Percentiles rank a stretch among this genome's conserved stretches.
Conservation (phyloP, 352 stramenopile genomes). For the Phytophthora constricta region DNA sequence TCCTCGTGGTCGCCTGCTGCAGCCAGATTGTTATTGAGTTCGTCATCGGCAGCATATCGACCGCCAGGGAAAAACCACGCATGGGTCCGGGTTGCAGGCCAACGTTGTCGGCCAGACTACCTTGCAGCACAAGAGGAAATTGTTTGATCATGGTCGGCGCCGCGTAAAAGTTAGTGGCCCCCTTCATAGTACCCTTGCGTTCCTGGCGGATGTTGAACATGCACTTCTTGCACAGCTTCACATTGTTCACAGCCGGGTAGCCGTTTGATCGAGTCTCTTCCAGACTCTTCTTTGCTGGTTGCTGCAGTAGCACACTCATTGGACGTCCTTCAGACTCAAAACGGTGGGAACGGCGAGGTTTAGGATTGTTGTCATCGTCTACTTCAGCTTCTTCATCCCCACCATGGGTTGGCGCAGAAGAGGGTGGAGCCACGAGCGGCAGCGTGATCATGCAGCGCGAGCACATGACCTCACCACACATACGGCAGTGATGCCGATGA, state of each 20-base stretch:
- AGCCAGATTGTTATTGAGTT: slow-evolving; percentile 37
- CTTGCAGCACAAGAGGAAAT: slow-evolving; percentile 50
- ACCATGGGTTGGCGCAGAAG: slow-evolving; percentile 31
- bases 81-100: slow-evolving; percentile 36
- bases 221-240: slow-evolving; percentile 85
- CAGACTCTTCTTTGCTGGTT: slow-evolving; percentile 51
- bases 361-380: slow-evolving; percentile 5
- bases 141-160: slow-evolving; percentile 58
- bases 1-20: slow-evolving; percentile 28
- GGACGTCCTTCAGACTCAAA: slow-evolving; percentile 22
- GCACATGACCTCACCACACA: slow-evolving; percentile 82
- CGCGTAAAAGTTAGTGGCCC: slow-evolving; percentile 55
- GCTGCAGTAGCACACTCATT: slow-evolving; percentile 40
- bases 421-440: slow-evolving; percentile 55
- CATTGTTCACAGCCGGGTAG: slow-evolving; percentile 66
- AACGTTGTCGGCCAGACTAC: slow-evolving; percentile 39
- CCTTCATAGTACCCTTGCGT: slow-evolving; percentile 59
- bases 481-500: slow-evolving; percentile 77
- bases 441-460: slow-evolving; percentile 71
- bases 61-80: slow-evolving; percentile 40
- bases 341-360: slow-evolving; percentile 19
- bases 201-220: slow-evolving; percentile 72
- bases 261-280: slow-evolving; percentile 47
- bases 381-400: slow-evolving; percentile 3
- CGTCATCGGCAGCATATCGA: slow-evolving; percentile 48